phyloP scores from a whole-genome alignment of 805 yeast species.

The Barnettozyma botsteinii region DNA sequence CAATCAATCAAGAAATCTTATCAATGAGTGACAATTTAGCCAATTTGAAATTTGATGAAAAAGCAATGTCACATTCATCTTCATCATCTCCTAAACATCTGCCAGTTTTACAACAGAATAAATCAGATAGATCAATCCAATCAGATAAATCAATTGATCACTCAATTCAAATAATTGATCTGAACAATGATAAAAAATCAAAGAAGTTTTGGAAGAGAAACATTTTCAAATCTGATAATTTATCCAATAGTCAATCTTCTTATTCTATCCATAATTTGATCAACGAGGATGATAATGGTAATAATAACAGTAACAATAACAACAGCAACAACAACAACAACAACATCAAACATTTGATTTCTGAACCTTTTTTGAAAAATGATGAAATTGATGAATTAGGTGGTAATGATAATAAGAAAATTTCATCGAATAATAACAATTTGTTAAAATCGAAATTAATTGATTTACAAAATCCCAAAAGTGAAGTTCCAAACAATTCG shows the following conservation, averaged over 20 bases:
- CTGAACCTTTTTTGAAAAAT: constrained; percentile 32
- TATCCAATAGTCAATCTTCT: constrained; percentile 17
- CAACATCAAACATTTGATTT: constrained; percentile 26
- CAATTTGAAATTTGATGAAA: constrained; percentile 6
- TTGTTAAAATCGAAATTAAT: constrained; percentile 15
- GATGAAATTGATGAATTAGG: constrained; percentile 28
- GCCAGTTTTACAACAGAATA: neutral
- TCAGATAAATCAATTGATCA: too few relatives aligned
- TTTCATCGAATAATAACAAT: constrained; percentile 14
- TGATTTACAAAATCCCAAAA: constrained; percentile 5
- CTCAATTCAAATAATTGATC: too few relatives aligned
- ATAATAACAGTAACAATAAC: constrained; percentile 5
- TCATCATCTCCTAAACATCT: too few relatives aligned
- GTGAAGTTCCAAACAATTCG: too few relatives aligned
- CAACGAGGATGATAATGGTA: constrained; percentile 15
- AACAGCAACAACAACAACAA: too few relatives aligned
- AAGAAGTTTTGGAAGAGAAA: constrained; percentile 31
- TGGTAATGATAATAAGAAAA: constrained; percentile 32
- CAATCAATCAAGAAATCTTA: constrained; percentile 41
- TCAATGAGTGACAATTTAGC: constrained; percentile 26
- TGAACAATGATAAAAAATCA: constrained; percentile 19
- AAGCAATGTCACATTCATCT: neutral
- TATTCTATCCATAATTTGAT: constrained; percentile 16
- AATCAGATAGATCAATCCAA: constrained; percentile 5
- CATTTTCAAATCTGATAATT: constrained; percentile 18